Evolutionary conservation across 345 rosid genomes (phyloP).

Genomic region (Turnera subulata): DNA sequence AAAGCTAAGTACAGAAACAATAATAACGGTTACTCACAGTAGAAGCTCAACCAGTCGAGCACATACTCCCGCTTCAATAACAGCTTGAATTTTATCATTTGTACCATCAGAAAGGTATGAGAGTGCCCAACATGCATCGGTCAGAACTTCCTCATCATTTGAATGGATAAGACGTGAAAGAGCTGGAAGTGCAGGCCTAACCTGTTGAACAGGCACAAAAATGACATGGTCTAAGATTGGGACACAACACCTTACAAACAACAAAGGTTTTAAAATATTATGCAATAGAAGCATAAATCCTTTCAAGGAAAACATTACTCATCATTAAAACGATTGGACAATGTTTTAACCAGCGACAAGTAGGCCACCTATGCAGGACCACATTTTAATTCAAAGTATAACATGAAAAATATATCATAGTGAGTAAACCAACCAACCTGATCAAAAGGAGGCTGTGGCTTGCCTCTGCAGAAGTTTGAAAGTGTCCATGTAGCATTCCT

Average conservation of each 20-base stretch:
- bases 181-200: background rate
- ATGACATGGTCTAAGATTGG: no score
- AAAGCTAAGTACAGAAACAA: background rate
- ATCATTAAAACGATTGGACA: no score
- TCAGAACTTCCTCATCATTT: background rate
- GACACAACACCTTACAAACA: no score
- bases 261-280: no score
- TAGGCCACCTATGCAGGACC: no score
- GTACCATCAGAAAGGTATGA: background rate
- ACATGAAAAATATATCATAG: background rate
- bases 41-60: background rate
- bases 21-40: background rate
- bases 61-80: background rate
- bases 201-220: background rate
- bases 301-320: no score
- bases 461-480: constrained; percentile 82
- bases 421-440: constrained; percentile 41
- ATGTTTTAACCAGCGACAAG: no score
- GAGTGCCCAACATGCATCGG: background rate
- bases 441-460: constrained; percentile 74
- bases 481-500: constrained; percentile 91
- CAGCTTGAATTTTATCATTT: background rate
- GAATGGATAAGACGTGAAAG: background rate
- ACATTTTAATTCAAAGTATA: no score
- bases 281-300: no score